A percentile compares a stretch with the other conserved stretches of the same genome.
phyloP scores from a whole-genome alignment of 2,329 filamentous ascomycete species.

The Claviceps humidiphila region DNA sequence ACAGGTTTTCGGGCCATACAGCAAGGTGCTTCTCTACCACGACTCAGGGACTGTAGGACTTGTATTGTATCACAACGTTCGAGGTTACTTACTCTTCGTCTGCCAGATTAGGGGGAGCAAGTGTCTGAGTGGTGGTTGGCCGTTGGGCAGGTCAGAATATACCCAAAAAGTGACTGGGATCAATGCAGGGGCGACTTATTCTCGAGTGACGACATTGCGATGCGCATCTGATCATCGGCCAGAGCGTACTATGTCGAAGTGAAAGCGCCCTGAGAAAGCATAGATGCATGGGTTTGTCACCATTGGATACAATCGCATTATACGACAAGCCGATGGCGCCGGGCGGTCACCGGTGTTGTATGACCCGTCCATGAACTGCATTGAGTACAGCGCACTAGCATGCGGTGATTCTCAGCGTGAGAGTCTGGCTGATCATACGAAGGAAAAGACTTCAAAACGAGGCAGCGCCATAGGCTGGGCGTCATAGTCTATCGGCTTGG shows the following conservation, averaged over 20 bases:
- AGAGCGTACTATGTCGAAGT: not conserved
- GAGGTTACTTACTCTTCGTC: too few species aligned
- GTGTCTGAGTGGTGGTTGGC: not conserved
- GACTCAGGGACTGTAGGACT: too few species aligned
- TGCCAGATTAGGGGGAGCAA: not conserved
- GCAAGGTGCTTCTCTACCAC: too few species aligned
- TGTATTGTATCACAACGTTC: too few species aligned
- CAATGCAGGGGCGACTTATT: not conserved
- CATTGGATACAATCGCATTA: not conserved
- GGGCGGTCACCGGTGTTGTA: not conserved
- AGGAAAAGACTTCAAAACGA: not conserved
- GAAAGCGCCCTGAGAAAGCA: not conserved
- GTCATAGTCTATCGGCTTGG: not conserved
- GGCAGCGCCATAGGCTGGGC: not conserved
- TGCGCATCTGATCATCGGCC: not conserved
- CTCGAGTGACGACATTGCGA: not conserved
- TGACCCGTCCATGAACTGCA: not conserved
- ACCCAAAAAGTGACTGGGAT: not conserved
- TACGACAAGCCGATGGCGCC: not conserved
- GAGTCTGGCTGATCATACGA: not conserved
- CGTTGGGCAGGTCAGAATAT: too few species aligned
- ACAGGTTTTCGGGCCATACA: too few species aligned
- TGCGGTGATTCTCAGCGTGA: not conserved
- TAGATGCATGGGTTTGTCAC: not conserved
- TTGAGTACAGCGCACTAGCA: not conserved